phyloP scores from a whole-genome alignment of 2,329 filamentous ascomycete genomes.

The Ophiosphaerella korrae region DNA sequence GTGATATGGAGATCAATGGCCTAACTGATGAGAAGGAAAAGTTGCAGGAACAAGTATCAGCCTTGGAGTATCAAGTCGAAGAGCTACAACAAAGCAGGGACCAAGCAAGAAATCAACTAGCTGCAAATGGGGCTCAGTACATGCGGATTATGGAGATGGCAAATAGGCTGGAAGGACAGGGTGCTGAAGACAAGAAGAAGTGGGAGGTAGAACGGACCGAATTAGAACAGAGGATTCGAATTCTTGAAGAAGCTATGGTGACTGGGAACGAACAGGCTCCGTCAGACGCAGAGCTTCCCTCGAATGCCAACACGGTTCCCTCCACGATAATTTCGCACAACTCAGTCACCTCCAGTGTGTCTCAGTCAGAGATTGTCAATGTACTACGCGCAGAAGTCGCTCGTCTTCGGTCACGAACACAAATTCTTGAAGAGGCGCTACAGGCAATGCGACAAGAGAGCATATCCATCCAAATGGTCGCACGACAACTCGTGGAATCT shows the following conservation, averaged over 20 bases:
- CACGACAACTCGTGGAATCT: constrained; percentile 31
- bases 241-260: constrained; percentile 45
- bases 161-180: constrained; percentile 51
- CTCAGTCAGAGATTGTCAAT: constrained; percentile 33
- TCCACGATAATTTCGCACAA: constrained; percentile 6
- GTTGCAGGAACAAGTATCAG: constrained; percentile 53
- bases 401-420: constrained; percentile 35
- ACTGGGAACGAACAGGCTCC: constrained; percentile 14
- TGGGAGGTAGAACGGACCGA: constrained; percentile 48
- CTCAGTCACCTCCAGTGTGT: constrained; percentile 1
- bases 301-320: background rate
- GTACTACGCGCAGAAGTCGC: constrained; percentile 39
- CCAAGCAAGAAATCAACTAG: constrained; percentile 49
- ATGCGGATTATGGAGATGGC: constrained; percentile 59
- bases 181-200: constrained; percentile 50
- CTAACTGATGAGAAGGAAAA: constrained; percentile 58
- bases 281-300: constrained; percentile 1
- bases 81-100: constrained; percentile 56
- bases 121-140: constrained; percentile 56
- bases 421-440: constrained; percentile 32
- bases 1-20: constrained; percentile 52
- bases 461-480: constrained; percentile 33
- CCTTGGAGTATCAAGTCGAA: constrained; percentile 56
- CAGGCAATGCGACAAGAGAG: constrained; percentile 36
- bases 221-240: constrained; percentile 43